Evolutionary conservation across 495 filamentous ascomycete genomes (phyloP), one percentile per base, ranked within the genome.

Genomic region (Penicillium coprophilum): DNA sequence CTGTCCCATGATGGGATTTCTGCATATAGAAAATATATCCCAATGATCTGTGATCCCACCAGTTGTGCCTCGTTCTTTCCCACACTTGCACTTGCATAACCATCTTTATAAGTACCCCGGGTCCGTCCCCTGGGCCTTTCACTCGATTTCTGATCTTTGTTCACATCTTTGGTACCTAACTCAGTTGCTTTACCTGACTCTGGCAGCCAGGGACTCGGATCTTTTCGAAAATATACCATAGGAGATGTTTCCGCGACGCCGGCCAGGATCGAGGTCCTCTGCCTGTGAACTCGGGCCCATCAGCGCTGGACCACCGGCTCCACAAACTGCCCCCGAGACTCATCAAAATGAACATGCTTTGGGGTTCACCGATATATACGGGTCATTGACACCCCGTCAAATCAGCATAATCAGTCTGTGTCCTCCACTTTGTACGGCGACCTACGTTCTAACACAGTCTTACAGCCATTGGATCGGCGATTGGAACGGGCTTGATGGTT

Each of bases 391-490:
- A 56, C 79, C 86, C 2, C 79, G 85, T 30, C 87, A 90, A 53
- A 82, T 90, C 59, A 85, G 85, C 60, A 85, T 91, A 83, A 92
- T 95, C 46, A 66, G 73, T 76, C 30, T 44, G 70, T 62, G 20
- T 36, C 49, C 43, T 17, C 39, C 20, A 21, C 6, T 53, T 46
- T 40, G 3, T 46, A 6, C 15, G 27, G 4, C 10, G 30, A 38
- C 13, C 46, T 8, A n/a, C 21, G 4, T n/a, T 36, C 60, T 68
- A 48, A 67, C 32, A 13, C 1, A 11, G 21, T 1, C 17, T 11
- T 19, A 20, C 39, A 79, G 90, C 90, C 4, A 90, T 95, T 61
- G 90, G 90, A 27, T 88, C 88, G 45, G 90, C 90, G 11, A 89
- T 95, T 58, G 90, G 89, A 57, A 91, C 88, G 31, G 87, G 85